Evolutionary conservation across 345 rosid species (phyloP).

Genomic region (Eucalyptus pauciflora): DNA sequence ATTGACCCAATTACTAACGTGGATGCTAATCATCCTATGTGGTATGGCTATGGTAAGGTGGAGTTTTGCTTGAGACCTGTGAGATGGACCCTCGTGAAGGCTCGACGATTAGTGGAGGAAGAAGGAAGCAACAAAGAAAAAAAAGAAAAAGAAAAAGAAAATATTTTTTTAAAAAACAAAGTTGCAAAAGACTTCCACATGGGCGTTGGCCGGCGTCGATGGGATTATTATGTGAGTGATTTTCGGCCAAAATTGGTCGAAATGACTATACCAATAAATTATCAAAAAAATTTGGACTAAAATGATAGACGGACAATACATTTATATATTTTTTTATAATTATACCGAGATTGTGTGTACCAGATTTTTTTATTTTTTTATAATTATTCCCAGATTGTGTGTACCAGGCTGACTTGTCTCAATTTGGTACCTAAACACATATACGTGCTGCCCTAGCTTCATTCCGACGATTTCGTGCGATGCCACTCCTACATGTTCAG

Average conservation of each 20-base stretch:
- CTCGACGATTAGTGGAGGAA: neutral
- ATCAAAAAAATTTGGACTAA: accelerated
- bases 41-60: accelerated
- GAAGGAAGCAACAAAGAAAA: neutral
- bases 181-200: neutral
- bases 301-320: accelerated
- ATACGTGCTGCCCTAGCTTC: neutral
- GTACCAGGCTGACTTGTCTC: neutral
- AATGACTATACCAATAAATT: no score
- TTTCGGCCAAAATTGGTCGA: accelerated
- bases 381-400: no score
- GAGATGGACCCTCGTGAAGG: accelerated
- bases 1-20: accelerated
- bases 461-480: neutral
- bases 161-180: no score
- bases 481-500: neutral
- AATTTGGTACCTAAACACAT: neutral
- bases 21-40: accelerated
- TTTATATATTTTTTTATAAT: no score
- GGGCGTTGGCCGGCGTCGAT: accelerated
- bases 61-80: no score
- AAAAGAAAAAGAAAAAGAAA: no score
- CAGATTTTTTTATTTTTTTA: no score
- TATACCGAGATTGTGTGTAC: neutral
- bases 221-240: neutral